phyloP scores from a whole-genome alignment of 139 green algal genomes.

The Diplosphaera chodatii region DNA sequence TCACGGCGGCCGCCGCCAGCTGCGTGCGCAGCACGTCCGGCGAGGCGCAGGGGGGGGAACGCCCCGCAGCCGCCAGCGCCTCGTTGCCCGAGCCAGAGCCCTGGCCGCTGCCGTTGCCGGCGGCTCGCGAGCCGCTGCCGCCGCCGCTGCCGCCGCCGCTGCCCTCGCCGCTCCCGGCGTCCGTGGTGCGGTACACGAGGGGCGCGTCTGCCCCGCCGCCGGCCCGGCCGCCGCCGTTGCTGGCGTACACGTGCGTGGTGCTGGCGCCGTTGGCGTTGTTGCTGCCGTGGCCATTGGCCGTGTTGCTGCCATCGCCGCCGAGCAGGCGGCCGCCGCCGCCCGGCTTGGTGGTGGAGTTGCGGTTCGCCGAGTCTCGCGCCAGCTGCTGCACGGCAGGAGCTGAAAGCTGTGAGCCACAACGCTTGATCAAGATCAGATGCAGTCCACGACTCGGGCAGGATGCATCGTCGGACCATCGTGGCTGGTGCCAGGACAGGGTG shows the following conservation, averaged over 20 bases:
- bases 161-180: background rate
- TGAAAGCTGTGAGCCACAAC: too few relatives aligned
- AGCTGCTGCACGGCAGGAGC: too few relatives aligned
- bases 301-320: slow-evolving; percentile 20
- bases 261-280: slow-evolving; percentile 7
- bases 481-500: too few relatives aligned
- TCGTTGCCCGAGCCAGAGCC: background rate
- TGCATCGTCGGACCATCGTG: too few relatives aligned
- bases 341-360: slow-evolving; percentile 12
- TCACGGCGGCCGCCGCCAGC: background rate
- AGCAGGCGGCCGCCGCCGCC: slow-evolving; percentile 18
- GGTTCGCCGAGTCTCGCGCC: slow-evolving; percentile 16
- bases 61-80: background rate
- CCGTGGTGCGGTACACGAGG: background rate
- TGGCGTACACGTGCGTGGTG: slow-evolving; percentile 14
- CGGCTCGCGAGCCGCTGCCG: too few relatives aligned
- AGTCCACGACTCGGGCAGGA: too few relatives aligned
- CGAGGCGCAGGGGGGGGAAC: background rate
- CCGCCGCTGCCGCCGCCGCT: too few relatives aligned
- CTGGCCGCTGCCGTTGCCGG: background rate
- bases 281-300: slow-evolving; percentile 21
- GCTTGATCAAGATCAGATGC: too few relatives aligned
- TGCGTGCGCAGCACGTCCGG: background rate
- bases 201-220: background rate
- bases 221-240: background rate